Conservation (phyloP, 768 basidiomycete species). For the Rhodotorula diobovata region DNA sequence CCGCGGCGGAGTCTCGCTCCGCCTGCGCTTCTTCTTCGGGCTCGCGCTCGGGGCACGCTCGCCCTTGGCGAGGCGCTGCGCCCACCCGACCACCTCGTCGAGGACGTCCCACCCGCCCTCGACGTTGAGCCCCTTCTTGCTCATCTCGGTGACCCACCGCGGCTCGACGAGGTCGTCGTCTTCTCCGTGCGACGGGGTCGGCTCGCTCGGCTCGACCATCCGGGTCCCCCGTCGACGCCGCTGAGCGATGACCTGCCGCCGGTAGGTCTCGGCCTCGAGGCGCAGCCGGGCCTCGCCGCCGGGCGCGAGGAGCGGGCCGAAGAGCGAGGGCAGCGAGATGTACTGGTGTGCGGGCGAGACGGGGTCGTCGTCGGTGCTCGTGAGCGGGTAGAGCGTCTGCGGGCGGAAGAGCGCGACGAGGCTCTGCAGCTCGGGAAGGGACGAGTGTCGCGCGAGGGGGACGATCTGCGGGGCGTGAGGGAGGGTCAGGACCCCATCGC, state of each 20-base stretch:
- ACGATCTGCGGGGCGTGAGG: slow-evolving; percentile 56
- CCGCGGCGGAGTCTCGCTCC: neutral
- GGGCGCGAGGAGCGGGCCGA: slow-evolving; percentile 57
- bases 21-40: neutral
- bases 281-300: slow-evolving; percentile 43
- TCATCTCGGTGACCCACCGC: slow-evolving; percentile 5
- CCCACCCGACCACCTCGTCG: slow-evolving; percentile 53
- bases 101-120: slow-evolving; percentile 59
- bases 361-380: slow-evolving; percentile 53
- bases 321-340: slow-evolving; percentile 47
- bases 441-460: slow-evolving; percentile 79
- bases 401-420: slow-evolving; percentile 82
- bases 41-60: neutral
- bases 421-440: slow-evolving; percentile 73
- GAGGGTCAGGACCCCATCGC: too few relatives aligned
- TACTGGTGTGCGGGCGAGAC: slow-evolving; percentile 62
- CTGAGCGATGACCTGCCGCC: neutral
- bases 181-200: neutral
- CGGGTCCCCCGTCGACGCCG: slow-evolving; percentile 1
- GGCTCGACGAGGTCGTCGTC: neutral
- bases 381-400: slow-evolving; percentile 70
- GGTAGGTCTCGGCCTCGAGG: slow-evolving; percentile 37
- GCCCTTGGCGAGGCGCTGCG: neutral
- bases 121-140: slow-evolving; percentile 51
- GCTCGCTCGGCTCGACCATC: neutral